Base-by-base conservation (phyloP, 495 filamentous ascomycete species). In the Delitschia confertaspora region DNA sequence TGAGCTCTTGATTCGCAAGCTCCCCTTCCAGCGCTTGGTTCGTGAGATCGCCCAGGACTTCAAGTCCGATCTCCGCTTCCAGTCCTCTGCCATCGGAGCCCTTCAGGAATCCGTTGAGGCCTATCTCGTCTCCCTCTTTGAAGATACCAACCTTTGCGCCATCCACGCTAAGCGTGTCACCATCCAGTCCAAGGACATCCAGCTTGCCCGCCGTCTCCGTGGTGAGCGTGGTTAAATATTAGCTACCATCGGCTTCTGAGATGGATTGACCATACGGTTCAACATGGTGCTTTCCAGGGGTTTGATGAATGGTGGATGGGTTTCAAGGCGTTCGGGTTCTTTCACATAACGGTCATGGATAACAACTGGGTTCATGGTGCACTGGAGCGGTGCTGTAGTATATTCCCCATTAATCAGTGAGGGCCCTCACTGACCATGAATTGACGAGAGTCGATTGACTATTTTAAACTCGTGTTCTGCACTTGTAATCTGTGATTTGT, bases 11-110 rank as follows among this genome's bases (percentile, higher is more conserved):
- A 99, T 99, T 80, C 91, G 91, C 80, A 99, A 99, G 86, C 87
- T 99, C 60, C 91, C 91, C 65, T 99, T 99, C 85, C 91, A 99
- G 80, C 93, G 91, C 75, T 78, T 99, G 63, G 91, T 99, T 51
- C 91, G 91, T 83, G 91, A 99, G 72, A 99, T 99, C 60, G 91
- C 91, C 36, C 91, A 99, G 70, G 91, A 99, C 75, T 99, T 96
- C 87, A 99, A 99, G 82, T 88, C 82, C 61, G 91, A 99, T 61
- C 85, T 99, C 56, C 88, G 91, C 71, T 99, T 99, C 85, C 91
- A 99, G 79, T 93, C 84, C 45, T 99, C 91, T 13, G 91, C 91
- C 75, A 96, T 99, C 73, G 93, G 93, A 71, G 91, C 91, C 66
- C 89, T 99, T 55, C 91, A 99, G 75, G 91, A 99, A 79, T 96